phyloP scores from a whole-genome alignment of 2,329 filamentous ascomycete genomes.

The Leptographium flavum region DNA sequence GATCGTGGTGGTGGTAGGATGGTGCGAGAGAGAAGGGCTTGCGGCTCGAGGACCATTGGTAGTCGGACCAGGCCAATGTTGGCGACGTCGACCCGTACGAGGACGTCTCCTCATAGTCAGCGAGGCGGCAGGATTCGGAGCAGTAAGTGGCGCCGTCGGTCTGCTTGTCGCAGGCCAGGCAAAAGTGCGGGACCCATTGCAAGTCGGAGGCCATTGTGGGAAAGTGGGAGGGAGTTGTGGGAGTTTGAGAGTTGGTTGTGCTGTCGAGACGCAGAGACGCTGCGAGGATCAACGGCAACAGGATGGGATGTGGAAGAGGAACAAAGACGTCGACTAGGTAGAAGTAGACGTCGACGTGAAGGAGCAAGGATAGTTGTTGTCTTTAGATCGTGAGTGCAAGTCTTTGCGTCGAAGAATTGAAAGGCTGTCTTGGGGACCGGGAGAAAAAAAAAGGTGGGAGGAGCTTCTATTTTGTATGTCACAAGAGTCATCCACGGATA shows the following conservation, averaged over 20 bases:
- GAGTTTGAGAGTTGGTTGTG: no score
- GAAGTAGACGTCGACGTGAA: neutral
- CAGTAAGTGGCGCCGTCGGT: slow-evolving; percentile 74
- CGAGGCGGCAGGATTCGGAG: slow-evolving; percentile 79
- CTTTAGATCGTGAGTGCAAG: no score
- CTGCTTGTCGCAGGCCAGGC: slow-evolving; percentile 85
- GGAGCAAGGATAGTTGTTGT: neutral
- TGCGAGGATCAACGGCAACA: neutral
- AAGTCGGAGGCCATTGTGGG: slow-evolving; percentile 36
- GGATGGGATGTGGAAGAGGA: neutral
- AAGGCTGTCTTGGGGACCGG: neutral
- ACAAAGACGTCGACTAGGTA: neutral
- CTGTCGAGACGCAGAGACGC: no score
- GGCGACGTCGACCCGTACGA: slow-evolving; percentile 43
- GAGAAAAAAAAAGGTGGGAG: slow-evolving; percentile 7
- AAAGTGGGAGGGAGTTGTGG: neutral
- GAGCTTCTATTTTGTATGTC: slow-evolving; percentile 12
- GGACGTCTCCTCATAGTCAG: slow-evolving; percentile 65
- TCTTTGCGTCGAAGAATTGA: no score
- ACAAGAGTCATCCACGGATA: slow-evolving; percentile 4
- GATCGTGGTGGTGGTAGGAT: slow-evolving; percentile 42
- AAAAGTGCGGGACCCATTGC: slow-evolving; percentile 78
- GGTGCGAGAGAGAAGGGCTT: slow-evolving; percentile 55
- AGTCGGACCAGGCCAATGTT: slow-evolving; percentile 27
- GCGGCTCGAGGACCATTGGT: slow-evolving; percentile 28